phyloP scores from a whole-genome alignment of 441 rosid genomes.

The Populus tomentosa region DNA sequence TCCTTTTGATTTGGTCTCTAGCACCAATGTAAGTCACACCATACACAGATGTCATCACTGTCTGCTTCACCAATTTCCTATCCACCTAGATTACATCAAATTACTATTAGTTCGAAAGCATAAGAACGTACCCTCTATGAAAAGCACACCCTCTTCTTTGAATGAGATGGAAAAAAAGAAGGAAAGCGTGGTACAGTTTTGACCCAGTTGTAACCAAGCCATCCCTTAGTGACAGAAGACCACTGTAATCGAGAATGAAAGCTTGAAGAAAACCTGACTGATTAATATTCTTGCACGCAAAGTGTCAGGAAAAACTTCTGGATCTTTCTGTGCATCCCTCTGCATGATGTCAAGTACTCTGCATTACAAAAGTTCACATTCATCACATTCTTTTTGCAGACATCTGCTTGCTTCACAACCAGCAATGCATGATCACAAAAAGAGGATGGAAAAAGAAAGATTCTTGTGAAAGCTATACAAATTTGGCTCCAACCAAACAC shows the following conservation, averaged over 20 bases:
- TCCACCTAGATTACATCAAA: constrained; percentile 63
- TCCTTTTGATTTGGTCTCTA: constrained; percentile 85
- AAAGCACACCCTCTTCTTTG: not conserved
- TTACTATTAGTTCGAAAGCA: constrained; percentile 19
- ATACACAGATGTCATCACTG: constrained; percentile 98
- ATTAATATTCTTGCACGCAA: constrained; percentile 54
- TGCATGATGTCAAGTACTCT: constrained; percentile 76
- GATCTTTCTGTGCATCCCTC: constrained; percentile 76
- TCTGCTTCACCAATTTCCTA: constrained; percentile 97
- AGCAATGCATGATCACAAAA: constrained; percentile 10
- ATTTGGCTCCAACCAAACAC: not conserved
- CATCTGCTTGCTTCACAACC: not conserved
- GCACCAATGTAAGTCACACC: constrained; percentile 96
- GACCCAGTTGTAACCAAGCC: not conserved
- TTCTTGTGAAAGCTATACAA: not conserved
- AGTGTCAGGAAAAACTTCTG: constrained; percentile 62
- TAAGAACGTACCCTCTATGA: not conserved
- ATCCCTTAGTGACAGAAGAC: not conserved
- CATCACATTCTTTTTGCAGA: constrained; percentile 8
- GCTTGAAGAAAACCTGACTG: constrained; percentile 54
- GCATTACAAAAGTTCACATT: constrained; percentile 24
- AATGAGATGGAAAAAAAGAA: not conserved
- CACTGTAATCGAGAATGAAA: constrained; percentile 9
- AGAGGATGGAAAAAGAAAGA: not conserved
- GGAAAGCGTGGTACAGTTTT: not conserved